Conservation (phyloP, 345 rosid species). For the Arabidopsis thaliana region DNA sequence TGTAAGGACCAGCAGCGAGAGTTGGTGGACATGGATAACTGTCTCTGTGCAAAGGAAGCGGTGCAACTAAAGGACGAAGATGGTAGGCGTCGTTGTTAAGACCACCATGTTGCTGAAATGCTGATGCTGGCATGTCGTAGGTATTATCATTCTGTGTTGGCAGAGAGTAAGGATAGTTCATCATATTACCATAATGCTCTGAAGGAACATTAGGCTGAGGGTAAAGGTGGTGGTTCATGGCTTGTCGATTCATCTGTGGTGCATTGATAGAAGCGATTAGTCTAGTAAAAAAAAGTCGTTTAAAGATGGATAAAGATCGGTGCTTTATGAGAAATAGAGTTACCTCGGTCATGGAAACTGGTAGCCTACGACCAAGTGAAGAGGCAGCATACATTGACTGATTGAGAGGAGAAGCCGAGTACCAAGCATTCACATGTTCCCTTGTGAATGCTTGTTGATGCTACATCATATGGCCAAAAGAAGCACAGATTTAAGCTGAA, state of each 20-base stretch:
- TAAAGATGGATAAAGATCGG: background rate
- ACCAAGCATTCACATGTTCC: slow-evolving; percentile 59
- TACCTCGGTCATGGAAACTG: slow-evolving; percentile 74
- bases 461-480: slow-evolving; percentile 3
- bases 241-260: slow-evolving; percentile 43
- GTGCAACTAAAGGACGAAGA: slow-evolving; percentile 68
- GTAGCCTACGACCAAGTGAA: slow-evolving; percentile 62
- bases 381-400: slow-evolving; percentile 65
- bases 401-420: slow-evolving; percentile 64
- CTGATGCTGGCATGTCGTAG: slow-evolving; percentile 71
- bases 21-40: slow-evolving; percentile 75
- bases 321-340: slow-evolving; percentile 1
- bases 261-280: slow-evolving; percentile 57
- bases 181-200: slow-evolving; percentile 72
- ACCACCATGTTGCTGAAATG: slow-evolving; percentile 66
- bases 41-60: slow-evolving; percentile 71
- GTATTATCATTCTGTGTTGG: slow-evolving; percentile 52
- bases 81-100: slow-evolving; percentile 60
- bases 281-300: background rate
- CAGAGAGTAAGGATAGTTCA: slow-evolving; percentile 69
- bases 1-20: slow-evolving; percentile 51
- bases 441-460: slow-evolving; percentile 63
- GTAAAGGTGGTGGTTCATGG: slow-evolving; percentile 54
- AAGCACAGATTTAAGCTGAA: background rate
- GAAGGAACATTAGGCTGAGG: slow-evolving; percentile 70